phyloP scores from a whole-genome alignment of 2,329 filamentous ascomycete genomes.

The Xylaria sp. region DNA sequence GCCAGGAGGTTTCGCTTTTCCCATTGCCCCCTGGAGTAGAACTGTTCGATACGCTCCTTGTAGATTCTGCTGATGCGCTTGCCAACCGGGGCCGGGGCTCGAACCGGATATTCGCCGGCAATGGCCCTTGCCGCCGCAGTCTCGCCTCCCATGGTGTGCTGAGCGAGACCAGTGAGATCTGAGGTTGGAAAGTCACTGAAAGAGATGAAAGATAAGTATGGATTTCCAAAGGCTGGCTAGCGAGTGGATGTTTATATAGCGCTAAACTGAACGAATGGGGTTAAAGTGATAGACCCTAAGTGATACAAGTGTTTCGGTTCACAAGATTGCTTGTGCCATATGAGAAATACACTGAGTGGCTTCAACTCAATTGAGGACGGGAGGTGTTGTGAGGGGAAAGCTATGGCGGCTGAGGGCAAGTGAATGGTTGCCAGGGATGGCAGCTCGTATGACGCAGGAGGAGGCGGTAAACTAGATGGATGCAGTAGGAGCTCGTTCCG shows the following conservation, averaged over 20 bases:
- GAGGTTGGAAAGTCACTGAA: conserved; percentile 31
- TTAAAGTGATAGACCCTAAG: neutral
- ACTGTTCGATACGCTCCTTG: conserved; percentile 82
- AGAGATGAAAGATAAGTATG: conserved; percentile 29
- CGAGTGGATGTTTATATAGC: neutral
- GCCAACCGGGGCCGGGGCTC: conserved; percentile 68
- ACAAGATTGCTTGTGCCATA: neutral
- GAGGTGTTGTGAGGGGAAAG: neutral
- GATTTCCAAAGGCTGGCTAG: conserved; percentile 7
- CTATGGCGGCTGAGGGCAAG: neutral
- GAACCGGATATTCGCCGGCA: conserved; percentile 63
- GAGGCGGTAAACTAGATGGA: neutral
- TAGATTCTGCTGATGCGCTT: conserved; percentile 89
- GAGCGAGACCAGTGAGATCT: conserved; percentile 25
- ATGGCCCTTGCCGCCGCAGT: conserved; percentile 56
- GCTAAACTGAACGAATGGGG: neutral
- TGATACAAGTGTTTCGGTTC: conserved; percentile 13
- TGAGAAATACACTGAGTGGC: conserved; percentile 5
- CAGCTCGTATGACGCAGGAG: conserved; percentile 10
- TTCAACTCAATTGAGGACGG: conserved; percentile 13
- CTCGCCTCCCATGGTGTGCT: conserved; percentile 63
- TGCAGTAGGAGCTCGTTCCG: neutral
- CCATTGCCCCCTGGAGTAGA: conserved; percentile 84
- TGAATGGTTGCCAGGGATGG: conserved; percentile 3
- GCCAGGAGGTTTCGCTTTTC: conserved; percentile 77